Conservation (phyloP, 83 land plant species). For the Diphasiastrum complanatum region DNA sequence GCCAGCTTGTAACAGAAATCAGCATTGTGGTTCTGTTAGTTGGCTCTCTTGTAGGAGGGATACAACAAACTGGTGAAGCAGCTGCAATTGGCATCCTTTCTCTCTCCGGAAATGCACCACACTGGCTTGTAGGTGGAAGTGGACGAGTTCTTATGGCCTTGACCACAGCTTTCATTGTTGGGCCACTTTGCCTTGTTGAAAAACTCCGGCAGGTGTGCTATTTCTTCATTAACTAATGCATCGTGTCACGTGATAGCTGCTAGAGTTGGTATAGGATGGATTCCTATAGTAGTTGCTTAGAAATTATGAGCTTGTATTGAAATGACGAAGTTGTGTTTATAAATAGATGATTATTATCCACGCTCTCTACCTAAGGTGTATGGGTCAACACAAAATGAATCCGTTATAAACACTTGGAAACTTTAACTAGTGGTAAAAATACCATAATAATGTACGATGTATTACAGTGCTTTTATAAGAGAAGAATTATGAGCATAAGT, state of each 20-base stretch:
- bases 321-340: not conserved
- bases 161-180: slow-evolving; percentile 6
- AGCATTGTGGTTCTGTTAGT: slow-evolving; percentile 27
- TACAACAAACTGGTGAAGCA: not conserved
- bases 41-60: not conserved
- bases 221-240: not conserved
- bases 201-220: slow-evolving; percentile 26
- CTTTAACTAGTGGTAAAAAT: not conserved
- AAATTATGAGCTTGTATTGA: not conserved
- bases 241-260: too few relatives aligned
- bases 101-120: not conserved
- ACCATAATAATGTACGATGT: not conserved
- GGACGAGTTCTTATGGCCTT: slow-evolving; percentile 33
- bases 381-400: not conserved
- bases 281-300: not conserved
- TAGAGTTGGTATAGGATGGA: too few relatives aligned
- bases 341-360: not conserved
- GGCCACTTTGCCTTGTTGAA: slow-evolving; percentile 28
- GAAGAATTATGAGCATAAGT: not conserved
- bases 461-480: not conserved
- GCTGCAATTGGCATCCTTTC: not conserved
- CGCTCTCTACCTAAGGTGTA: not conserved
- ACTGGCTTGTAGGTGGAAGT: slow-evolving; percentile 20
- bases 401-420: not conserved
- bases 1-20: slow-evolving; percentile 26